These are phyloP conservation scores for Talaromyces sp. DNA, from an alignment of 2,329 filamentous ascomycete genomes.

Conservation along the genomic window DNA sequence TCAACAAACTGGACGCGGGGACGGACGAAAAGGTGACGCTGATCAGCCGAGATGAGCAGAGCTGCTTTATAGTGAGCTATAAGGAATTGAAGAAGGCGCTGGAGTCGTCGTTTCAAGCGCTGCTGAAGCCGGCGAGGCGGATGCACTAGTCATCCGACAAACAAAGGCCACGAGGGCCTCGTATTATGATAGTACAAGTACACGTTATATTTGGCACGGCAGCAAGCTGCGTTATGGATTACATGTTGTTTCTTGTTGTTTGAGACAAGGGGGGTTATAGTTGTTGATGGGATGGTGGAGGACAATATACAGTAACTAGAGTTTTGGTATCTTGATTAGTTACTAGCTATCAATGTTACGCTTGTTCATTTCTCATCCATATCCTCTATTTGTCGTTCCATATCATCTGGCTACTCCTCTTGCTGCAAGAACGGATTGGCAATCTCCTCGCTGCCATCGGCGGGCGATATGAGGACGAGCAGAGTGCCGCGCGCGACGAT, in stretches of 20 bases:
- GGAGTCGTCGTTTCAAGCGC: slow-evolving; percentile 56
- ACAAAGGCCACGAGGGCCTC: background rate
- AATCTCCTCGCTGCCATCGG: slow-evolving; percentile 94
- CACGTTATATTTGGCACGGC: background rate
- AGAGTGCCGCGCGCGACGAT: slow-evolving; percentile 89
- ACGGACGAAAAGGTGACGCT: slow-evolving; percentile 79
- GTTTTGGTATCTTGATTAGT: background rate
- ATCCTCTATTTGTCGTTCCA: background rate
- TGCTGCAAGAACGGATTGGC: slow-evolving; percentile 82
- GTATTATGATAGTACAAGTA: background rate
- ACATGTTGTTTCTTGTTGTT: background rate
- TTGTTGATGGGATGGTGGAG: background rate
- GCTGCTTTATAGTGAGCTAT: slow-evolving; percentile 80
- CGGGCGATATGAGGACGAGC: slow-evolving; percentile 83
- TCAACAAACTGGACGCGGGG: slow-evolving; percentile 91
- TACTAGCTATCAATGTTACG: background rate
- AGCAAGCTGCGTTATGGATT: background rate
- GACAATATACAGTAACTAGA: background rate
- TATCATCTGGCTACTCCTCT: slow-evolving; percentile 58
- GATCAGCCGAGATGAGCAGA: slow-evolving; percentile 85
- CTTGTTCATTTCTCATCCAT: background rate
- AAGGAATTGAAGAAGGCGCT: slow-evolving; percentile 71
- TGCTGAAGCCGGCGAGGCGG: slow-evolving; percentile 40
- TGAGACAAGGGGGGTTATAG: no score
- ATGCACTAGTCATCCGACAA: slow-evolving; percentile 20